A percentile compares a stretch with the other conserved stretches of the same genome.
Conservation (phyloP, 2,329 filamentous ascomycete genomes). For the Ceratocystis alfenasii region DNA sequence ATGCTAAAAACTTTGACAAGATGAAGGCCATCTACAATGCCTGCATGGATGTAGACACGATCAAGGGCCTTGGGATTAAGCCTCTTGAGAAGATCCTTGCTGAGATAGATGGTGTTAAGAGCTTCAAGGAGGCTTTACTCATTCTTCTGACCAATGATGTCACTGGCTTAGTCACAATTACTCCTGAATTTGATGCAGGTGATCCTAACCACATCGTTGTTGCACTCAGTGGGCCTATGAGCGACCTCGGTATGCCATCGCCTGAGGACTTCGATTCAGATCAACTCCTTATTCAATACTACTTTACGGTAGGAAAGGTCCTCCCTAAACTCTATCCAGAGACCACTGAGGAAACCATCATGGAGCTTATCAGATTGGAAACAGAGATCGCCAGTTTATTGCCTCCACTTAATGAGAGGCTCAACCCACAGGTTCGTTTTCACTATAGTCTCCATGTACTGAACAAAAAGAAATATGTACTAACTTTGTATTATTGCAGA, state of each 20-base stretch:
- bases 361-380: constrained; percentile 42
- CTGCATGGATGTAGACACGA: constrained; percentile 50
- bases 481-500: constrained; percentile 31
- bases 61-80: constrained; percentile 42
- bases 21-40: constrained; percentile 52
- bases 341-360: constrained; percentile 33
- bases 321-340: constrained; percentile 28
- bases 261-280: constrained; percentile 47
- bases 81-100: constrained; percentile 47
- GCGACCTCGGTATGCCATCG: constrained; percentile 47
- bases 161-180: constrained; percentile 30
- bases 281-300: constrained; percentile 41
- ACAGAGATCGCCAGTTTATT: constrained; percentile 48
- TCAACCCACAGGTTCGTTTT: constrained; percentile 41
- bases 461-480: no score
- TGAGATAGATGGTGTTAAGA: constrained; percentile 31
- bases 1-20: constrained; percentile 54
- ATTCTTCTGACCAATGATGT: constrained; percentile 38
- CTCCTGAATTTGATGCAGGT: constrained; percentile 34
- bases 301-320: constrained; percentile 26
- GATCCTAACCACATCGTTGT: no score
- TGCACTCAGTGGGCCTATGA: constrained; percentile 34
- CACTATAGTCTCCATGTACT: no score
- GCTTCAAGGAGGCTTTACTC: constrained; percentile 33
- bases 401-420: constrained; percentile 42